Evolutionary conservation across 164 flowering plant genomes (phyloP).

Genomic region (Nymphaea thermarum): DNA sequence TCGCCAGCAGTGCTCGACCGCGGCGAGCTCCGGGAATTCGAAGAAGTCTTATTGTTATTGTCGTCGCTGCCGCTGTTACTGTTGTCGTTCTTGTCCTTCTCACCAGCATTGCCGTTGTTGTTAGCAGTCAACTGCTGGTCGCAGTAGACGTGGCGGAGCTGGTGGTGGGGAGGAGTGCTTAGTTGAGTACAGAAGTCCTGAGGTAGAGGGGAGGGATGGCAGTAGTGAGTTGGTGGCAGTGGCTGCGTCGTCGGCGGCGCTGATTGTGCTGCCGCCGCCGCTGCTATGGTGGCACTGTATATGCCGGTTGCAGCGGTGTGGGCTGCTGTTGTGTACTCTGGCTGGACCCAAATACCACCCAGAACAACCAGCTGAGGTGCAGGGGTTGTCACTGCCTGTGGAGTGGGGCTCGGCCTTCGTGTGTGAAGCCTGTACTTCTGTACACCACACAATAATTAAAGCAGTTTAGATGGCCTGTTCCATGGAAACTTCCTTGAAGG

Average conservation of each 20-base stretch:
- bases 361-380: constrained; percentile 80
- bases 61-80: constrained; percentile 1
- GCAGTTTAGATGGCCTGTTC: not conserved
- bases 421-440: constrained; percentile 99
- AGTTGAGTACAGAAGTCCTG: constrained; percentile 9
- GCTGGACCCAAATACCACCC: constrained; percentile 99
- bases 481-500: too few relatives aligned
- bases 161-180: constrained; percentile 37
- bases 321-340: constrained; percentile 66
- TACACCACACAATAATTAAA: not conserved
- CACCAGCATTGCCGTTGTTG: not conserved
- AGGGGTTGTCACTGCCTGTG: constrained; percentile 44
- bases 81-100: not conserved
- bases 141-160: constrained; percentile 29
- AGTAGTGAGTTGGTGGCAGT: constrained; percentile 37
- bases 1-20: constrained; percentile 43
- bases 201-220: constrained; percentile 15
- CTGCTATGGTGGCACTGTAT: constrained; percentile 43
- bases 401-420: constrained; percentile 78
- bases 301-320: constrained; percentile 33
- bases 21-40: constrained; percentile 50
- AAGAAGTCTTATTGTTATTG: constrained; percentile 21
- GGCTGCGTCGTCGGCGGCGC: constrained; percentile 25
- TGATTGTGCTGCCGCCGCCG: constrained; percentile 45
- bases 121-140: not conserved